Conservation (phyloP, 768 basidiomycete genomes). For the Mycena haematopus region DNA sequence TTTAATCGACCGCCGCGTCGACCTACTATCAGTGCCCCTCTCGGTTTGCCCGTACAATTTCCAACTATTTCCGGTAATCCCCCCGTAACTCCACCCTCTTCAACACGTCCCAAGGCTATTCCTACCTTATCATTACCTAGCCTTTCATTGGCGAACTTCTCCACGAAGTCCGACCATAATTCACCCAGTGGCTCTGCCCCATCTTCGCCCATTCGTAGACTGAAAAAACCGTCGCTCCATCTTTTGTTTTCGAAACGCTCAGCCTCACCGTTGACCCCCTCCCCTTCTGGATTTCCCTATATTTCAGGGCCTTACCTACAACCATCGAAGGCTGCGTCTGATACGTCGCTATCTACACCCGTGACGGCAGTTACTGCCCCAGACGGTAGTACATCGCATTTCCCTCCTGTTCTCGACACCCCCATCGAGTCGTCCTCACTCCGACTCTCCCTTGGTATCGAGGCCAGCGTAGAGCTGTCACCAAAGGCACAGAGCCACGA, state of each 20-base stretch:
- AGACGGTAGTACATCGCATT: constrained; percentile 50
- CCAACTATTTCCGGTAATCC: constrained; percentile 21
- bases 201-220: constrained; percentile 42
- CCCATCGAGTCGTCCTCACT: constrained; percentile 64
- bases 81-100: constrained; percentile 22
- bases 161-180: constrained; percentile 27
- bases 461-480: constrained; percentile 40
- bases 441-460: constrained; percentile 44
- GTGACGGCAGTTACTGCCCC: constrained; percentile 66
- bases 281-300: constrained; percentile 35
- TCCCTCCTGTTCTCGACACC: constrained; percentile 67
- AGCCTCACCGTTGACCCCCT: constrained; percentile 49
- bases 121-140: constrained; percentile 32
- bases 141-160: constrained; percentile 18
- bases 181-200: constrained; percentile 38
- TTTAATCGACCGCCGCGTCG: constrained; percentile 16
- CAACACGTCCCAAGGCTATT: constrained; percentile 27
- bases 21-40: constrained; percentile 7
- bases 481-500: constrained; percentile 25
- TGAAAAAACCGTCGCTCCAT: constrained; percentile 74
- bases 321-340: constrained; percentile 47
- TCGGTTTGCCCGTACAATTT: constrained; percentile 25
- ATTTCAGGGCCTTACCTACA: constrained; percentile 41
- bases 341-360: constrained; percentile 57
- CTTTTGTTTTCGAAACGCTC: constrained; percentile 73